A percentile compares a stretch with the other conserved stretches of the same genome.
Evolutionary conservation across 2,329 filamentous ascomycete species (phyloP).

Genomic region (Tolypocladium amazonense): DNA sequence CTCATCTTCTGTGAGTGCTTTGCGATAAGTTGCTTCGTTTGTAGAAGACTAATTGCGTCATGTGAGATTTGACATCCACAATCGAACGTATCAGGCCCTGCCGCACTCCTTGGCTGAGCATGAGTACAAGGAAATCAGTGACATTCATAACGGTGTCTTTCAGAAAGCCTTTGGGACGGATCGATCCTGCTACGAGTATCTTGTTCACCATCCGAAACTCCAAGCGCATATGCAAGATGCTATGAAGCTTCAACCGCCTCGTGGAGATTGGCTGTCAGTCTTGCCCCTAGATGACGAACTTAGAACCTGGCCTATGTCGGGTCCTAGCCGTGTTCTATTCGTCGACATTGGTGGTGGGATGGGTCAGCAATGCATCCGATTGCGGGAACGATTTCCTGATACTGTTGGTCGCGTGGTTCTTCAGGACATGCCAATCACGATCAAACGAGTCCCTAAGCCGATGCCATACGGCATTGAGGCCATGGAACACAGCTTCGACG

Average conservation of each 20-base stretch:
- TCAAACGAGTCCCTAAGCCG: not conserved
- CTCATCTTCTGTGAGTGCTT: not conserved
- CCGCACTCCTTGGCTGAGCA: not conserved
- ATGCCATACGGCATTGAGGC: not conserved
- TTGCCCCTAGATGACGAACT: not conserved
- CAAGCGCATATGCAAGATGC: not conserved
- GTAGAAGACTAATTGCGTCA: not conserved
- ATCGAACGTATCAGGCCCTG: not conserved
- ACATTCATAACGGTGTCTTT: not conserved
- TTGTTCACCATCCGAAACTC: not conserved
- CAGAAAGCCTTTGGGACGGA: not conserved
- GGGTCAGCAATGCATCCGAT: not conserved
- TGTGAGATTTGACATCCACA: not conserved
- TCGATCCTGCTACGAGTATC: not conserved
- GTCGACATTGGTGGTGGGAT: not conserved
- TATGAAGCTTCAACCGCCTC: not conserved
- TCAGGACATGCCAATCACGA: not conserved
- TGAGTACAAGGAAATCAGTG: not conserved
- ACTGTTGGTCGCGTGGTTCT: not conserved
- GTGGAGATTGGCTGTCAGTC: not conserved
- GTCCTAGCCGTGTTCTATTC: not conserved
- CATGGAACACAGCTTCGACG: not conserved
- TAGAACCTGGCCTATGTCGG: not conserved
- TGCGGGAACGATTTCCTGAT: not conserved
- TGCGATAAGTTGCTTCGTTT: not conserved